Evolutionary conservation across 176 grass and related monocot genomes (phyloP), one percentile per base, ranked within the genome.

Genomic region (Dendrocalamus sinicus): DNA sequence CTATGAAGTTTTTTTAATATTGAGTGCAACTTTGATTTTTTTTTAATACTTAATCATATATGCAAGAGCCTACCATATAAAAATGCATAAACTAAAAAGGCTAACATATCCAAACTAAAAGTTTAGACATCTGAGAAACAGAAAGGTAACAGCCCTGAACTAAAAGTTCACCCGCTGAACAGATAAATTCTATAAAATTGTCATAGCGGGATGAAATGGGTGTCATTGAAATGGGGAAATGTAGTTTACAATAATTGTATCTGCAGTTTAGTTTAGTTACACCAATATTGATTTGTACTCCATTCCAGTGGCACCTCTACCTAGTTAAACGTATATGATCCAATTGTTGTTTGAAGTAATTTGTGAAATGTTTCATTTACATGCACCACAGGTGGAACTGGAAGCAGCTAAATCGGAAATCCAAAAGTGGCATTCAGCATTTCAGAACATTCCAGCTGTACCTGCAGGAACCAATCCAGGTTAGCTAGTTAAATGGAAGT

Each of bases 371-470:
- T 73, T 77, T 19, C 60, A 47, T 74, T 90, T 75, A 44, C 22
- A 51, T 90, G 55, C 70, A 28, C 75, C 12, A 58, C 79, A 99
- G 94, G 87, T 74, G 79, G 94, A 96, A 64, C 82, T 94, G 59
- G 90, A 91, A 90, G 82, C 79, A 84, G 89, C 92, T 23, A 99
- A 91, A 83, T 96, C 68, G 50, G 97, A 99, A 91, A 94, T 92
- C 48, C 92, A 99, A 54, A 99, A 96, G 86, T 99, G 97, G 97
- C 89, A 94, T 90, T 91, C 79, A 68, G 75, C 94, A 76, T 99
- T 99, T 96, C 90, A 94, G 79, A 94, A 86, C 76, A 91, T 93
- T 73, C 79, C 94, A 85, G 90, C 73, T 66, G 85, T 83, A 67
- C 90, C 92, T 83, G 68, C 90, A 63, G 93, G 90, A 72, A 89